phyloP scores from a whole-genome alignment of 495 filamentous ascomycete genomes.

The Xylaria intraflava region DNA sequence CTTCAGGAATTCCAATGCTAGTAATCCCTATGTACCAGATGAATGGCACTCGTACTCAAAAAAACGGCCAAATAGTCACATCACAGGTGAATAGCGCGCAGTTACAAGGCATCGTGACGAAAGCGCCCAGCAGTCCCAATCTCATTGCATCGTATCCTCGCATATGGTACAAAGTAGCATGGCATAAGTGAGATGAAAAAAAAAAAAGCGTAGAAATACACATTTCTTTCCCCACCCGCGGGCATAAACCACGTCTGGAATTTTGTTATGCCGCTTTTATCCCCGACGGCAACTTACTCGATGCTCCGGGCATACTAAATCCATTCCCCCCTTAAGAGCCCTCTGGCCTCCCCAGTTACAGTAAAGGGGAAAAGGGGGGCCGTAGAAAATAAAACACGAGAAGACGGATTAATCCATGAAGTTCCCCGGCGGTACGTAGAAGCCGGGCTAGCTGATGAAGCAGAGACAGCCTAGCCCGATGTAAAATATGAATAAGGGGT shows the following conservation, averaged over 20 bases:
- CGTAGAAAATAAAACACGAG: background rate
- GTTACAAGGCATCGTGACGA: too few relatives aligned
- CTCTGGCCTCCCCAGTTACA: too few relatives aligned
- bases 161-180: background rate
- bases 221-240: background rate
- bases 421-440: slow-evolving; percentile 6
- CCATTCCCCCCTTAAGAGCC: too few relatives aligned
- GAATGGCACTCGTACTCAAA: too few relatives aligned
- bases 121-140: too few relatives aligned
- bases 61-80: too few relatives aligned
- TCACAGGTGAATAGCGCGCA: too few relatives aligned
- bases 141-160: too few relatives aligned
- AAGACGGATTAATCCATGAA: background rate
- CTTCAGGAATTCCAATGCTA: too few relatives aligned
- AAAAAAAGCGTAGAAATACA: background rate
- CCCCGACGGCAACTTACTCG: too few relatives aligned
- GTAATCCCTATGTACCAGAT: too few relatives aligned
- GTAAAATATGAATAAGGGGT: slow-evolving; percentile 95
- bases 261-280: background rate
- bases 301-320: too few relatives aligned
- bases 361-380: background rate
- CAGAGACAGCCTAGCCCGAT: slow-evolving; percentile 86
- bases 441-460: slow-evolving; percentile 70
- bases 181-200: background rate
- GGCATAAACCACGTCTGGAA: background rate